Percentiles rank a stretch among this genome's conserved stretches.
These are phyloP conservation scores for Magnusiomyces paraingens DNA, from an alignment of 1,139 yeast genomes.

Conservation along the genomic window DNA sequence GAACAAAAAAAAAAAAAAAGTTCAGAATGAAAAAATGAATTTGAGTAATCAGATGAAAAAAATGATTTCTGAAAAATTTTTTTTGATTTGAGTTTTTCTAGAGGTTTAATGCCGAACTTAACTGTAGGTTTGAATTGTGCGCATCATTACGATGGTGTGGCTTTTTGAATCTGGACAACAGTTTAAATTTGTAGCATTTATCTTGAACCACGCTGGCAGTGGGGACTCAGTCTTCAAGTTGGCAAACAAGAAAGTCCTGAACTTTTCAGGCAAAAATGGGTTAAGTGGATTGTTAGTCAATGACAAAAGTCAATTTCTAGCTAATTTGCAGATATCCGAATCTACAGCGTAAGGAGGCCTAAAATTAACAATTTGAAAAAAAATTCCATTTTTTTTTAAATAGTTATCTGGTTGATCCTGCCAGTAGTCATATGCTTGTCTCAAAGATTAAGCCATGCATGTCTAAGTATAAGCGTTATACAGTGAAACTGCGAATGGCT, in stretches of 20 bases:
- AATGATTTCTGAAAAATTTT: too few relatives aligned
- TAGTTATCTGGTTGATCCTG: slow-evolving; percentile 44
- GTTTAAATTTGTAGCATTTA: neutral
- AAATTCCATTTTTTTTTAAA: slow-evolving; percentile 44
- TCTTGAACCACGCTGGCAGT: slow-evolving; percentile 2
- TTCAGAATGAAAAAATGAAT: too few relatives aligned
- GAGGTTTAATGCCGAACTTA: too few relatives aligned
- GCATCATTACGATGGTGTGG: too few relatives aligned
- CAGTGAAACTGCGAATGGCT: slow-evolving; percentile 46
- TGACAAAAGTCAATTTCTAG: slow-evolving; percentile 32
- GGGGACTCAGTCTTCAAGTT: slow-evolving; percentile 4
- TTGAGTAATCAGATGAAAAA: too few relatives aligned
- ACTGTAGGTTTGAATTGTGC: too few relatives aligned
- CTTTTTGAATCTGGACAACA: too few relatives aligned
- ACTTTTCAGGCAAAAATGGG: slow-evolving; percentile 32
- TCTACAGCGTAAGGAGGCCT: slow-evolving; percentile 23
- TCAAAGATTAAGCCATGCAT: slow-evolving; percentile 47
- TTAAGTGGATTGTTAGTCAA: slow-evolving; percentile 37
- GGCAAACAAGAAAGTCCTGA: slow-evolving; percentile 3
- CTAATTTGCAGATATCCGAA: slow-evolving; percentile 34
- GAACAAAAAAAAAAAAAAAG: too few relatives aligned
- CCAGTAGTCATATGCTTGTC: slow-evolving; percentile 48
- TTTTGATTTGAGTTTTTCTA: too few relatives aligned
- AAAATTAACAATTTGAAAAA: slow-evolving; percentile 45
- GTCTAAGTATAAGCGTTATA: slow-evolving; percentile 45